These are phyloP conservation scores for Grosmannia penicillata DNA, from an alignment of 2,329 filamentous ascomycete genomes.

Conservation along the genomic window DNA sequence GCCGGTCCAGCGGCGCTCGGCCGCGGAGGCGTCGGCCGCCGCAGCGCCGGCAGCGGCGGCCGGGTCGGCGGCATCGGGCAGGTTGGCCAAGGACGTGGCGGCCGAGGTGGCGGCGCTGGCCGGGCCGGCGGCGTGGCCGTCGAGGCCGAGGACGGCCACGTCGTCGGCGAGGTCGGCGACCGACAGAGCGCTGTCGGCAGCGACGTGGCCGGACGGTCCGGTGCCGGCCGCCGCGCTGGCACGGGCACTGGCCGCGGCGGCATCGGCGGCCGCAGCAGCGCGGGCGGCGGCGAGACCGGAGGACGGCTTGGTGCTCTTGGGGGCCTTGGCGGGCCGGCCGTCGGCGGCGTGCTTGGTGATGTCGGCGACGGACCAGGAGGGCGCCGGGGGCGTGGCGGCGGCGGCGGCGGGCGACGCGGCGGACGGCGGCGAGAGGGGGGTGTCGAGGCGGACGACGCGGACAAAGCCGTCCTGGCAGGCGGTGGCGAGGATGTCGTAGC, in stretches of 20 bases:
- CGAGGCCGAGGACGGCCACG: not conserved
- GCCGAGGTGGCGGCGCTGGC: conserved; percentile 6
- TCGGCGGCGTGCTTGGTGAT: conserved; percentile 31
- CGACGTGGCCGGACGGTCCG: too few relatives aligned
- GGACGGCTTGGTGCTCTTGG: not conserved
- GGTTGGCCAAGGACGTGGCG: conserved; percentile 4
- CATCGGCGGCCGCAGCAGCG: not conserved
- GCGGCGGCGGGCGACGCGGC: conserved; percentile 30
- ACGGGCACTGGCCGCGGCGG: not conserved
- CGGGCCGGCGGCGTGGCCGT: not conserved
- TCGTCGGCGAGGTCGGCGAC: not conserved
- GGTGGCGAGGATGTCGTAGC: conserved; percentile 80
- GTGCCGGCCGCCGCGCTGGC: too few relatives aligned
- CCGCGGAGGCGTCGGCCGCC: conserved; percentile 10
- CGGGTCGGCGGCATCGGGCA: conserved; percentile 7
- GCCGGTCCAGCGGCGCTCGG: conserved; percentile 37
- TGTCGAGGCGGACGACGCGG: conserved; percentile 71
- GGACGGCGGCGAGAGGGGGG: conserved; percentile 29
- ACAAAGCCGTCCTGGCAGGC: conserved; percentile 86
- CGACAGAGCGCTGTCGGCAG: conserved; percentile 4
- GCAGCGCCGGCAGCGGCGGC: not conserved
- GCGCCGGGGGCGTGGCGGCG: conserved; percentile 33
- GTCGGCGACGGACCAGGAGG: conserved; percentile 33
- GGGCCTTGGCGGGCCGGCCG: conserved; percentile 4
- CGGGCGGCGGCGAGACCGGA: not conserved